Base-by-base conservation (phyloP, 176 grass and related monocot species). In the Rhipidocladum racemiflorum region DNA sequence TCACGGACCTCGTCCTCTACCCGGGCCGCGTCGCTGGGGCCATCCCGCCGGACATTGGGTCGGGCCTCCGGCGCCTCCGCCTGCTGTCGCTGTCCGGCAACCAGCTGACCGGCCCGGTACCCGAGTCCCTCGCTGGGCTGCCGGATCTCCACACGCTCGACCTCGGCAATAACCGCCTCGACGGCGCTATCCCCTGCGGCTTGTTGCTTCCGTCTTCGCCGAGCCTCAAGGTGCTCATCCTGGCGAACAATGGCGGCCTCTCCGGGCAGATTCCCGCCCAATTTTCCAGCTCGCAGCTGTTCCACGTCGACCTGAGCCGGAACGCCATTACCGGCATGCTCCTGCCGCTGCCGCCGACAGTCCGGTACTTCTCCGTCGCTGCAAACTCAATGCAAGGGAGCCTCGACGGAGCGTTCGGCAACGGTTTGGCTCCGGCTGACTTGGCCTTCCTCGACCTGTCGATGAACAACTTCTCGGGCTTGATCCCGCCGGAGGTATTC, bases 91-190 rank as follows among this genome's bases (percentile, higher is more conserved):
- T 97, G 4, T 76, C 94, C 17, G 84, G 88, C 1, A 97, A 94
- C 78, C 70, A 53, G 14, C 84, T 97, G 50, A 87, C 89, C 11
- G 94, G 94, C 0, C 72, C 20, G 0, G 76, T 97, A 6, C 94
- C 94, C 11, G 79, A 74, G 18, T 91, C 89, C 11, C 82, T 97
- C 29, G 87, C 89, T 14, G 87, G 87, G 0, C 74, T 94, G 0
- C 91, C 91, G 0, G 89, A 93, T 54, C 89, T 97, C 57, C 94
- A 94, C 86, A 97, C 94, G 62, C 90, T 97, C 75, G 94, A 97
- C 85, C 94, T 97, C 62, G 87, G 91, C 64, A 82, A 87, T 23
- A 97, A 97, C 89, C 74, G 51, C 8, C 94, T 97, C 56, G 80
- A 80, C 10, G 91, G 94, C 20, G 34, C 16, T 4, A 60, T 93